These are phyloP conservation scores for Daldinia grandis DNA, from an alignment of 495 filamentous ascomycete genomes.

Conservation along the genomic window DNA sequence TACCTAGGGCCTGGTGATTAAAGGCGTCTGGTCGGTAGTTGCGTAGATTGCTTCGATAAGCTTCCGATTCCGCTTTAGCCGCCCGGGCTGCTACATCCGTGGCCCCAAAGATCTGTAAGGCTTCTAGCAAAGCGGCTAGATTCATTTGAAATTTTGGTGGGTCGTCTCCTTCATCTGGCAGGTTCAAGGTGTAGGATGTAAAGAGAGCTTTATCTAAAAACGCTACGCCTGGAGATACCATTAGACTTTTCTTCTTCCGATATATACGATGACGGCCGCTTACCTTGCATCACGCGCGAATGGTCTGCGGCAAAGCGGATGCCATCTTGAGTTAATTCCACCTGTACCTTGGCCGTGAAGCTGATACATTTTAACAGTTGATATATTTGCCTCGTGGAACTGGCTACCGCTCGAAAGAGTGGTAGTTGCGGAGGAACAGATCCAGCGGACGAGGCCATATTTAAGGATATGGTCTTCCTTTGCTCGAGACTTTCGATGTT, in stretches of 20 bases:
- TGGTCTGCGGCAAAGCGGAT: conserved; percentile 89
- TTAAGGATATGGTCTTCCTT: conserved; percentile 1
- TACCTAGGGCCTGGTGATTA: conserved; percentile 75
- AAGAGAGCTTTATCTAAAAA: conserved; percentile 89
- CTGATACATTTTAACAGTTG: conserved; percentile 88
- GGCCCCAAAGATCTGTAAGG: conserved; percentile 90
- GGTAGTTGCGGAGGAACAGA: conserved; percentile 48
- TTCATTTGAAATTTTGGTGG: conserved; percentile 78
- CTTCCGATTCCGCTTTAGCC: conserved; percentile 60
- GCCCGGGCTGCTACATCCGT: conserved; percentile 68
- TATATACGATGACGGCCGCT: conserved; percentile 5
- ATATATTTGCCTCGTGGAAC: conserved; percentile 85
- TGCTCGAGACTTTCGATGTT: not conserved
- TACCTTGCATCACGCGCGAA: conserved; percentile 83
- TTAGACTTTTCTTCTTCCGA: not conserved
- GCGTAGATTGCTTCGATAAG: conserved; percentile 62
- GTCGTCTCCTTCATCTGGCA: conserved; percentile 46
- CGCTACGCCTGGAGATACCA: conserved; percentile 65
- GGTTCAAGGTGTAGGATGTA: conserved; percentile 73
- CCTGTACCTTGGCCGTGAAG: conserved; percentile 80
- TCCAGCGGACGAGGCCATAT: conserved; percentile 19
- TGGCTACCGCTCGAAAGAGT: conserved; percentile 84
- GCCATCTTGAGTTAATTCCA: conserved; percentile 83
- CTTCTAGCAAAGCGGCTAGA: conserved; percentile 87
- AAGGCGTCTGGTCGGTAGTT: conserved; percentile 73